phyloP scores from a whole-genome alignment of 129 eudicot genomes.

The Artemisia annua region DNA sequence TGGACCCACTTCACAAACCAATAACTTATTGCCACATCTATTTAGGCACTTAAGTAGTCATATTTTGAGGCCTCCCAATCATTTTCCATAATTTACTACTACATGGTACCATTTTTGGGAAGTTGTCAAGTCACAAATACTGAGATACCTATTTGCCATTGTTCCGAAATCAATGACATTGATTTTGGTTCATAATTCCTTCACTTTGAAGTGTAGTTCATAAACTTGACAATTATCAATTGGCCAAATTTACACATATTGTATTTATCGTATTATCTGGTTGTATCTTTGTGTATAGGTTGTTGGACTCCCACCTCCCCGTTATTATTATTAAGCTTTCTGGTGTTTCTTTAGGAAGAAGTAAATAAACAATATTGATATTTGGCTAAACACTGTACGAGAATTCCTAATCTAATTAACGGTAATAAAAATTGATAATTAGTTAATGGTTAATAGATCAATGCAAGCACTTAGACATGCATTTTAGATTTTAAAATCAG shows the following conservation, averaged over 20 bases:
- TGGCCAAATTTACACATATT: conserved; percentile 14
- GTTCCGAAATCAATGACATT: not conserved
- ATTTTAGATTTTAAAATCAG: not conserved
- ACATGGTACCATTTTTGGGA: no score
- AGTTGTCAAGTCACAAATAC: not conserved
- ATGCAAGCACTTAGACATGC: not conserved
- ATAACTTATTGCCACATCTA: no score
- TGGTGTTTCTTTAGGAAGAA: not conserved
- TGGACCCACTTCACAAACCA: no score
- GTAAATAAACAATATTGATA: no score
- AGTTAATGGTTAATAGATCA: no score
- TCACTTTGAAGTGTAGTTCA: not conserved
- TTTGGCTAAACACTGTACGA: no score
- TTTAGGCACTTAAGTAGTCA: no score
- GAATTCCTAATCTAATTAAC: no score
- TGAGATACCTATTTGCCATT: not conserved
- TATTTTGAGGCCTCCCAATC: no score
- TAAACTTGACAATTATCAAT: not conserved
- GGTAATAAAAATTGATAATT: no score
- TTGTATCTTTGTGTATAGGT: conserved; percentile 17
- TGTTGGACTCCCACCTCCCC: conserved; percentile 20
- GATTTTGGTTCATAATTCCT: not conserved
- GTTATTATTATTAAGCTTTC: not conserved
- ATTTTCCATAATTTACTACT: no score
- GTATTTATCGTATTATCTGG: conserved; percentile 16